Evolutionary conservation across 495 filamentous ascomycete genomes (phyloP).

Genomic region (Aspergillus nidulans): DNA sequence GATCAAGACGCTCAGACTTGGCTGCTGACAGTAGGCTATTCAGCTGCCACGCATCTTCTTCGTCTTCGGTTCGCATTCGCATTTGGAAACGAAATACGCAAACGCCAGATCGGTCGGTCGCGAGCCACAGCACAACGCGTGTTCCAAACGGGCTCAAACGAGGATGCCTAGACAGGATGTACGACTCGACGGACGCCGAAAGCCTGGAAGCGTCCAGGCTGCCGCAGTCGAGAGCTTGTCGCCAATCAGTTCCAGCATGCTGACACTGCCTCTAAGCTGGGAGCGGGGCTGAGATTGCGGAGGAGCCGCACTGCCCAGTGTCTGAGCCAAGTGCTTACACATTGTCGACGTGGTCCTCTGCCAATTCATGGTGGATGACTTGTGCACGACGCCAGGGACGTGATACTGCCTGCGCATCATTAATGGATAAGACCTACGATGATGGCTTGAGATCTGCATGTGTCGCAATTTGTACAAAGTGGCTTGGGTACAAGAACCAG

Average conservation of each 20-base stretch:
- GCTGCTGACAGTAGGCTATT: too few species aligned
- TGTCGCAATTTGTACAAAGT: too few species aligned
- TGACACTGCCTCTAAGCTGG: not conserved
- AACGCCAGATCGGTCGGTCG: too few species aligned
- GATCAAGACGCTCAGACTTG: not conserved
- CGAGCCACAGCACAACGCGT: not conserved
- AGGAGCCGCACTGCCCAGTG: slow-evolving; percentile 3
- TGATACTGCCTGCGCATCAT: too few species aligned
- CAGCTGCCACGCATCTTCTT: too few species aligned
- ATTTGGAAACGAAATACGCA: not conserved
- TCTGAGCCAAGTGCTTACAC: not conserved
- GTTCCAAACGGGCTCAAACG: not conserved
- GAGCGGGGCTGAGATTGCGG: slow-evolving; percentile 1
- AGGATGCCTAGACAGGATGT: not conserved
- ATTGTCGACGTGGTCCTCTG: not conserved
- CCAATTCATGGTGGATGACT: not conserved
- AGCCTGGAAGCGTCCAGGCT: not conserved
- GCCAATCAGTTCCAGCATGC: not conserved
- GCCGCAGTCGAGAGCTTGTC: not conserved
- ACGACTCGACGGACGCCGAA: not conserved
- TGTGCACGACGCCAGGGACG: not conserved
- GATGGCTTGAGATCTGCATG: too few species aligned
- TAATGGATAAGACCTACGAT: too few species aligned
- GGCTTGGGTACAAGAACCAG: not conserved
- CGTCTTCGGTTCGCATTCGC: not conserved